These are phyloP conservation scores for Fusarium mexicanum DNA, from an alignment of 2,329 filamentous ascomycete genomes.

Conservation along the genomic window DNA sequence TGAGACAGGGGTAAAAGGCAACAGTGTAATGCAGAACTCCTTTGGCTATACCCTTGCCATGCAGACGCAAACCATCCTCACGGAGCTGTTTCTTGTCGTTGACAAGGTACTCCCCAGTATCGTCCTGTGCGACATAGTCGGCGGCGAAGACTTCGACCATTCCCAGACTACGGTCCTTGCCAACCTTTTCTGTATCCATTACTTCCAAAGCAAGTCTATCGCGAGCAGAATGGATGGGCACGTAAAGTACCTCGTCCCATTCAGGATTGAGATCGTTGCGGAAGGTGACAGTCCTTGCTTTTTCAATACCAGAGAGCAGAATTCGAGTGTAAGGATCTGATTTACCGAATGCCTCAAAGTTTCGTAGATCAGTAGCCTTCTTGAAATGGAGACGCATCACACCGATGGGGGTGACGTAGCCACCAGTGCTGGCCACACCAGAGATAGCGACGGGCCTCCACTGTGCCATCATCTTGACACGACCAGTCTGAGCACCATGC, in stretches of 20 bases:
- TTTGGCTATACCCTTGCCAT: conserved; percentile 78
- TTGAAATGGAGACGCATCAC: conserved; percentile 95
- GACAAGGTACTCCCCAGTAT: conserved; percentile 82
- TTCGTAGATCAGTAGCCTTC: conserved; percentile 83
- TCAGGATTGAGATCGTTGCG: conserved; percentile 95
- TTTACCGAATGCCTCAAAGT: conserved; percentile 94
- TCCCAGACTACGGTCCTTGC: conserved; percentile 89
- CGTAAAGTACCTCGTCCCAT: conserved; percentile 95
- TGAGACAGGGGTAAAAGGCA: conserved; percentile 89
- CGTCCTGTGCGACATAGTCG: conserved; percentile 82
- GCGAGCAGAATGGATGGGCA: conserved; percentile 85
- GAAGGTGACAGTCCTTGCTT: conserved; percentile 92
- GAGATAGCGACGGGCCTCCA: conserved; percentile 95
- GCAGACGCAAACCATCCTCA: conserved; percentile 75
- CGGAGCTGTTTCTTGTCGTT: conserved; percentile 78
- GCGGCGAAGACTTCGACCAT: conserved; percentile 78
- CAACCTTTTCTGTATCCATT: conserved; percentile 94
- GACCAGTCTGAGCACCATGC: conserved; percentile 80
- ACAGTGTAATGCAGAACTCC: conserved; percentile 84
- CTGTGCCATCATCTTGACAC: conserved; percentile 88
- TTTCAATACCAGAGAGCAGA: conserved; percentile 88
- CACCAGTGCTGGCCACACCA: conserved; percentile 81
- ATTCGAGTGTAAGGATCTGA: conserved; percentile 95
- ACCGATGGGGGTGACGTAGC: conserved; percentile 92
- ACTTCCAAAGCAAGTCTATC: conserved; percentile 91